A percentile compares a stretch with the other conserved stretches of the same genome.
Evolutionary conservation across 192 early-diverging fungal species (phyloP).

Genomic region (Coemansia pectinata): DNA sequence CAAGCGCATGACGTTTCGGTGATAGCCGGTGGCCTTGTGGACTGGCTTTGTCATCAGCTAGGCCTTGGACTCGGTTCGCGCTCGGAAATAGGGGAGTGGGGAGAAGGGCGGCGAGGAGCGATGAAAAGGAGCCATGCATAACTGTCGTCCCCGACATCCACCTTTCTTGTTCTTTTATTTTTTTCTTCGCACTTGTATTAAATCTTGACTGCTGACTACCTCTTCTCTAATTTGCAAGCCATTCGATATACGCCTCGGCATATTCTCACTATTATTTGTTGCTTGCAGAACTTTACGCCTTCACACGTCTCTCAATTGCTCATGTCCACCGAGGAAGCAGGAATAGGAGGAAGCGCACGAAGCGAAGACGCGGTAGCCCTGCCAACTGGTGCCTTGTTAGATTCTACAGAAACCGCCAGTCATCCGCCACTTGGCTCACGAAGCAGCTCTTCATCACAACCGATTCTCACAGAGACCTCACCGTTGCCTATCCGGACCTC

Average conservation of each 20-base stretch:
- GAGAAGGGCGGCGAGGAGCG: neutral
- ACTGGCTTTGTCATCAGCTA: neutral
- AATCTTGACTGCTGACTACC: neutral
- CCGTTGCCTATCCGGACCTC: slow-evolving; percentile 25
- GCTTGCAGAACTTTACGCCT: neutral
- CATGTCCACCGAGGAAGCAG: neutral
- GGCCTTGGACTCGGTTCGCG: neutral
- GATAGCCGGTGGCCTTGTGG: neutral
- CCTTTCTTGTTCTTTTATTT: neutral
- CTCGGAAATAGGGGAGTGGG: neutral
- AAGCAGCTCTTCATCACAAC: neutral
- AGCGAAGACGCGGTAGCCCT: neutral
- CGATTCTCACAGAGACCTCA: slow-evolving; percentile 28
- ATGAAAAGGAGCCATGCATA: neutral
- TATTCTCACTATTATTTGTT: neutral
- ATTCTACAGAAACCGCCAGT: neutral
- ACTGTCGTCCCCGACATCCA: neutral
- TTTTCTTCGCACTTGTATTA: neutral
- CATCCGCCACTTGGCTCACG: neutral
- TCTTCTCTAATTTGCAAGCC: neutral
- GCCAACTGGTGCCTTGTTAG: neutral
- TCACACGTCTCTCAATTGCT: slow-evolving; percentile 1
- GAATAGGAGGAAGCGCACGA: neutral
- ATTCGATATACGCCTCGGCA: neutral
- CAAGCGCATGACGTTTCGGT: neutral